Conservation (phyloP, 768 basidiomycete genomes). For the Mycena vulgaris region DNA sequence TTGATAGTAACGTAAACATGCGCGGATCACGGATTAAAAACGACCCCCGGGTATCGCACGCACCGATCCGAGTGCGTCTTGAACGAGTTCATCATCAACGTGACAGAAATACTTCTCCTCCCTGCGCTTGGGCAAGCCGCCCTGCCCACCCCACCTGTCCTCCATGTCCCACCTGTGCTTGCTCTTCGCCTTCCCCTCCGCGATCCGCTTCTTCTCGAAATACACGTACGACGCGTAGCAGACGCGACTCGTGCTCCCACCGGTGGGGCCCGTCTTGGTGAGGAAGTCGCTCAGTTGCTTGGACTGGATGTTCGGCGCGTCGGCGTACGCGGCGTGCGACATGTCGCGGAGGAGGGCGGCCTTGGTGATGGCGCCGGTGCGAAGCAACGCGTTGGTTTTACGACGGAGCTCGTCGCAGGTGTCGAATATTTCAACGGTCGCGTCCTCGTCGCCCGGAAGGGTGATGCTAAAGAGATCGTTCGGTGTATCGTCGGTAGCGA, state of each 20-base stretch:
- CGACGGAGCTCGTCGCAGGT: constrained; percentile 36
- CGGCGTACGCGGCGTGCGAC: constrained; percentile 34
- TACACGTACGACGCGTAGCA: constrained; percentile 38
- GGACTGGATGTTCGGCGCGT: constrained; percentile 38
- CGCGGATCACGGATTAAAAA: too few species aligned
- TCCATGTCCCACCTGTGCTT: constrained; percentile 38
- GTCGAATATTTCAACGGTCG: constrained; percentile 32
- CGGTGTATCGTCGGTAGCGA: background rate
- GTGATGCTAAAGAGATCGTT: constrained; percentile 31
- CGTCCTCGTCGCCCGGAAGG: constrained; percentile 32
- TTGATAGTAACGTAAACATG: too few species aligned
- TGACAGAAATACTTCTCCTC: constrained; percentile 14
- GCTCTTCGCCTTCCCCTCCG: constrained; percentile 35
- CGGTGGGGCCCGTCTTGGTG: constrained; percentile 34
- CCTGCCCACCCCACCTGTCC: constrained; percentile 37
- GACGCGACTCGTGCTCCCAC: constrained; percentile 36
- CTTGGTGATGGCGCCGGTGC: constrained; percentile 34
- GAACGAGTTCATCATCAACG: constrained; percentile 6
- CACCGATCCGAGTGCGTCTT: constrained; percentile 24
- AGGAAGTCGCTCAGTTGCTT: constrained; percentile 36
- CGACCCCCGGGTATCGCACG: constrained; percentile 12
- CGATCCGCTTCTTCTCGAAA: constrained; percentile 36
- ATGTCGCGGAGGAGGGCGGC: constrained; percentile 36
- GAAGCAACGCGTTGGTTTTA: constrained; percentile 34
- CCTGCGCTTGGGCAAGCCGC: constrained; percentile 36